Evolutionary conservation across 1,284 basidiomycete species (phyloP).

Genomic region (Ustilago xerochloae): DNA sequence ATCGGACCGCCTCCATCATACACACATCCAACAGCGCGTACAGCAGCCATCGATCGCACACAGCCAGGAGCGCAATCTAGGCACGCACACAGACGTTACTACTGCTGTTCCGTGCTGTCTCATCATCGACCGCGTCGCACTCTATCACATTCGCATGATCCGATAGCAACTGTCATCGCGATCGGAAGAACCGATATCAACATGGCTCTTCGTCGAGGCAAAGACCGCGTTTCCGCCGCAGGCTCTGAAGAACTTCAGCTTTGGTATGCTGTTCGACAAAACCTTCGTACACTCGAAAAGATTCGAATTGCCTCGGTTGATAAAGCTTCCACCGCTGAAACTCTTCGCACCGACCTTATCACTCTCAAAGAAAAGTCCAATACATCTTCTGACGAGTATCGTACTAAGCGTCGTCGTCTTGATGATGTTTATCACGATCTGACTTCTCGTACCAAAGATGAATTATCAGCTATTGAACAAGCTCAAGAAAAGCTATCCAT

Average conservation of each 20-base stretch:
- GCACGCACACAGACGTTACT: too few species aligned
- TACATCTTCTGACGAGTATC: conserved; percentile 42
- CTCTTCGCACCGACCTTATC: conserved; percentile 32
- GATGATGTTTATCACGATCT: conserved; percentile 47
- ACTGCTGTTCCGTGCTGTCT: too few species aligned
- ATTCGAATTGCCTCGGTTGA: conserved; percentile 49
- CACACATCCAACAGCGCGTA: conserved; percentile 25
- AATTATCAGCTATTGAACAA: conserved; percentile 52
- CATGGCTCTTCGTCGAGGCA: conserved; percentile 44
- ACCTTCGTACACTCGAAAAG: conserved; percentile 58
- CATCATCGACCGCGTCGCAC: background rate
- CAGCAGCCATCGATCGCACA: too few species aligned
- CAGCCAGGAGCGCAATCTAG: too few species aligned
- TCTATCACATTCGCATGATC: background rate
- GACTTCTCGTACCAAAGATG: conserved; percentile 48
- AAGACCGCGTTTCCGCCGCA: conserved; percentile 42
- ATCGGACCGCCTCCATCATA: conserved; percentile 8
- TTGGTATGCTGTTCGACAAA: conserved; percentile 59
- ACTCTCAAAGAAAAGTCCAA: conserved; percentile 39
- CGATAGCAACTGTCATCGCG: background rate
- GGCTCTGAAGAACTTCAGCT: conserved; percentile 61
- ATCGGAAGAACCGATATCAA: background rate
- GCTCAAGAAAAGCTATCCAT: conserved; percentile 61
- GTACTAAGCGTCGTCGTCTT: conserved; percentile 40
- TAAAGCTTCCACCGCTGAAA: conserved; percentile 29